A percentile compares a stretch with the other conserved stretches of the same genome.
Conservation (phyloP, 2,329 filamentous ascomycete genomes). For the Talaromyces sp. region DNA sequence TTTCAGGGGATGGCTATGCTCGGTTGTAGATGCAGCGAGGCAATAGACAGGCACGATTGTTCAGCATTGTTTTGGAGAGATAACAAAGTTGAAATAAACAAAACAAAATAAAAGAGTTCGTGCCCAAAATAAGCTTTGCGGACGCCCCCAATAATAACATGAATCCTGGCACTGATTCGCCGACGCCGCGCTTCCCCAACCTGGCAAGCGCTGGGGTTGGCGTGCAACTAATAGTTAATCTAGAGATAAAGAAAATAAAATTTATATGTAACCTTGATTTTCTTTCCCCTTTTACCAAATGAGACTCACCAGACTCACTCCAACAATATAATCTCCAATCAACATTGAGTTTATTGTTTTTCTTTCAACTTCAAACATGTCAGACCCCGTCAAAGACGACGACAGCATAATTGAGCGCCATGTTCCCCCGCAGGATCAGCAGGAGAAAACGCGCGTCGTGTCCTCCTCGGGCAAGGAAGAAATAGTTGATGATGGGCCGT, state of each 20-base stretch:
- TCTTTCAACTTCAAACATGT: background rate
- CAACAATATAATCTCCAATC: no score
- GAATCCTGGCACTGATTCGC: background rate
- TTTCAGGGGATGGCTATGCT: no score
- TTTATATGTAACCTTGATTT: background rate
- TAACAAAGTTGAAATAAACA: background rate
- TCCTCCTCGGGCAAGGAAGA: background rate
- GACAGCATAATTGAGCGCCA: background rate
- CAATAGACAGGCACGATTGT: background rate
- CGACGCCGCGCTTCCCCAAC: background rate
- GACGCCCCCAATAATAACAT: no score
- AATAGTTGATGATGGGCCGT: conserved; percentile 7
- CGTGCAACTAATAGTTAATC: background rate
- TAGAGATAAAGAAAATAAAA: background rate
- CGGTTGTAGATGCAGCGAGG: no score
- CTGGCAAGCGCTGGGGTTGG: background rate
- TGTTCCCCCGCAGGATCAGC: background rate
- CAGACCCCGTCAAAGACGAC: background rate
- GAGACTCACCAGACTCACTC: no score
- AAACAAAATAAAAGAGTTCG: background rate
- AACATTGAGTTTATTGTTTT: no score
- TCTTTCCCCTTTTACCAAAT: background rate
- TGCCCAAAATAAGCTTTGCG: background rate
- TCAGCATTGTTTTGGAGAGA: no score
- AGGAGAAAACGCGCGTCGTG: background rate